phyloP scores from a whole-genome alignment of 495 filamentous ascomycete species.

The Penicillium macrosclerotiorum region DNA sequence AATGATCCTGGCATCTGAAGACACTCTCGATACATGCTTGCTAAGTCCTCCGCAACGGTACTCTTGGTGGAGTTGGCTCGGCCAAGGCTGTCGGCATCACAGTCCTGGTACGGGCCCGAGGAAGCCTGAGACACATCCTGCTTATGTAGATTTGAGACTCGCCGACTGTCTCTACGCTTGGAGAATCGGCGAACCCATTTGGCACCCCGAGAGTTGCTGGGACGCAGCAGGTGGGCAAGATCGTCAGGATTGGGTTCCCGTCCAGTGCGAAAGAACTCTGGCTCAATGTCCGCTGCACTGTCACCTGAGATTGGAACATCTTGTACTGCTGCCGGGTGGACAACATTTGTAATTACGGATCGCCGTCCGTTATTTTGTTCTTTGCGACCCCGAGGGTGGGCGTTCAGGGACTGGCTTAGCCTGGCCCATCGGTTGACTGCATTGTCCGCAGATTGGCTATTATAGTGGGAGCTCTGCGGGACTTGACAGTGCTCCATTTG shows the following conservation, averaged over 20 bases:
- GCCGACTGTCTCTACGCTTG: slow-evolving; percentile 12
- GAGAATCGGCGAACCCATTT: slow-evolving; percentile 17
- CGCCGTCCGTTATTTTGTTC: not conserved
- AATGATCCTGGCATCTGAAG: slow-evolving; percentile 29
- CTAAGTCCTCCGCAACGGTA: slow-evolving; percentile 17
- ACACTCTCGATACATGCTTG: slow-evolving; percentile 27
- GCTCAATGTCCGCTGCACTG: slow-evolving; percentile 1
- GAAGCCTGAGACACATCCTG: slow-evolving; percentile 15
- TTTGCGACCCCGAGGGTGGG: not conserved
- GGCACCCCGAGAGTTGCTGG: slow-evolving; percentile 10
- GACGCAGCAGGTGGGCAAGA: slow-evolving; percentile 6
- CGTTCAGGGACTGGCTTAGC: slow-evolving; percentile 4
- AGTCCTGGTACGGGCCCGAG: slow-evolving; percentile 11
- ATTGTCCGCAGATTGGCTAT: not conserved
- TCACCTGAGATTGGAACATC: not conserved
- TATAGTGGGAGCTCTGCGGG: slow-evolving; percentile 4
- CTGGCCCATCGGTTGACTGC: slow-evolving; percentile 2
- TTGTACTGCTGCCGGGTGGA: not conserved
- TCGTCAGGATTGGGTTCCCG: slow-evolving; percentile 5
- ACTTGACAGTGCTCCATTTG: slow-evolving; percentile 9
- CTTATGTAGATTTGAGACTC: slow-evolving; percentile 5
- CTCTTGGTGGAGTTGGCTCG: slow-evolving; percentile 16
- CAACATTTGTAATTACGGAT: not conserved
- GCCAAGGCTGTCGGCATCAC: slow-evolving; percentile 6
- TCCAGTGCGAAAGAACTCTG: slow-evolving; percentile 2